Evolutionary conservation across 1,284 basidiomycete species (phyloP), one percentile per base, ranked within the genome.

Genomic region (Wolfiporia cocos): DNA sequence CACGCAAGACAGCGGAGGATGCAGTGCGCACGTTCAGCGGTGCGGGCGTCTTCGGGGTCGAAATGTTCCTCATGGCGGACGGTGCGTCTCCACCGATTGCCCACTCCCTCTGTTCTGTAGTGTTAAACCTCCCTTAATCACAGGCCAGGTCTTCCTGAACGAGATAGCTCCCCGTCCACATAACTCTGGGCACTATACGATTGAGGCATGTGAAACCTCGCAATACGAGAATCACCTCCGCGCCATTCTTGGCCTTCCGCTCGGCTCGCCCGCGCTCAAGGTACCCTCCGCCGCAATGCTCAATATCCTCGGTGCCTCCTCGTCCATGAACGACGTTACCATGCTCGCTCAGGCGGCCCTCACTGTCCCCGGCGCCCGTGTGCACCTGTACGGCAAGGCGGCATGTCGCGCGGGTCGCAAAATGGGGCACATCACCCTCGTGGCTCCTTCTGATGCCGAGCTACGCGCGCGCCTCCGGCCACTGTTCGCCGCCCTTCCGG

Each of bases 121-220:
- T n/a, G 23, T 23, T 28, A 22, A 32, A 5, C 21, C n/a, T n/a
- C n/a, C 21, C 34, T 38, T 43, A 34, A 11, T 7, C 23, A 15
- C 43, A 94, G 92, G 87, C 19, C 65, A 71, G 0, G 73, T 99
- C 3, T 80, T 86, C 46, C 76, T 99, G 52, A 99, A 99, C 65
- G 96, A 99, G 68, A 97, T 99, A 49, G 96, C 96, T 0, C 96
- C 96, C n/a, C 79, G 96, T 18, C 95, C 96, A 1, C 96, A 99
- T 66, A 99, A 99, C 67, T 97, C 93, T 7, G 95, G 95, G 0
- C 96, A 99, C 64, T 97, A 98, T 66, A 98, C 95, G n/a, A 98
- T 99, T 59, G 95, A 98, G 67, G 94, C 95, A 0, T 96, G 92
- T 63, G 76, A 92, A 53, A 90, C 92, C 2, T 97, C 92, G 11